These are phyloP conservation scores for Aspergillus avenaceus DNA, from an alignment of 495 filamentous ascomycete genomes.

Conservation along the genomic window DNA sequence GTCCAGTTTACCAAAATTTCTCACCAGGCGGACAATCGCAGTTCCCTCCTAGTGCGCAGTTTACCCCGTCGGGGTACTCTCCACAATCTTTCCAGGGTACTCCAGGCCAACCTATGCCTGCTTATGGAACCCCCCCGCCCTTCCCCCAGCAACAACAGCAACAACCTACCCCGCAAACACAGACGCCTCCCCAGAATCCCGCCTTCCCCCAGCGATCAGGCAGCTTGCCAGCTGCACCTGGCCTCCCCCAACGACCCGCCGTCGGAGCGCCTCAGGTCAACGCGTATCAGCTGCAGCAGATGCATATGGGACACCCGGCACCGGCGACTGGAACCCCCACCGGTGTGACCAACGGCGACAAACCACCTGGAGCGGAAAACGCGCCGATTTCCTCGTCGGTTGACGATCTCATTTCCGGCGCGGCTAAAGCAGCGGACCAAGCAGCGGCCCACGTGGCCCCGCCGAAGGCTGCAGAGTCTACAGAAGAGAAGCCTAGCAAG, in stretches of 20 bases:
- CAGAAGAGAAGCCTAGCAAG: slow-evolving; percentile 54
- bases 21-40: slow-evolving; percentile 33
- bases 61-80: slow-evolving; percentile 36
- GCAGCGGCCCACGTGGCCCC: slow-evolving; percentile 17
- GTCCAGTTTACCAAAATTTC: slow-evolving; percentile 36
- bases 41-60: slow-evolving; percentile 28
- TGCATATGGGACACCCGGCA: slow-evolving; percentile 57
- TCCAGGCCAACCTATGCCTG: slow-evolving; percentile 18
- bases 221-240: slow-evolving; percentile 51
- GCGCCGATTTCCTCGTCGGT: slow-evolving; percentile 46
- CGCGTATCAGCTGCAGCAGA: slow-evolving; percentile 56
- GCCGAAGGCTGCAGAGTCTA: slow-evolving; percentile 23
- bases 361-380: slow-evolving; percentile 21
- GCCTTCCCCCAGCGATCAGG: slow-evolving; percentile 42
- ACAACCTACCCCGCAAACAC: slow-evolving; percentile 34
- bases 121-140: slow-evolving; percentile 30
- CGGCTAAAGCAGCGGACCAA: slow-evolving; percentile 33
- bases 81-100: slow-evolving; percentile 36
- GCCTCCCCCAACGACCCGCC: slow-evolving; percentile 60
- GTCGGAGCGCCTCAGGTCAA: slow-evolving; percentile 55
- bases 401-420: slow-evolving; percentile 56
- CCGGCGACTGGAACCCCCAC: slow-evolving; percentile 17
- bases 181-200: slow-evolving; percentile 35
- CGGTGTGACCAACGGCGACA: slow-evolving; percentile 35
- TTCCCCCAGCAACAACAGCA: slow-evolving; percentile 31